A percentile compares a stretch with the other conserved stretches of the same genome.
These are phyloP conservation scores for Spathaspora arborariae DNA, from an alignment of 805 yeast genomes.

Conservation along the genomic window DNA sequence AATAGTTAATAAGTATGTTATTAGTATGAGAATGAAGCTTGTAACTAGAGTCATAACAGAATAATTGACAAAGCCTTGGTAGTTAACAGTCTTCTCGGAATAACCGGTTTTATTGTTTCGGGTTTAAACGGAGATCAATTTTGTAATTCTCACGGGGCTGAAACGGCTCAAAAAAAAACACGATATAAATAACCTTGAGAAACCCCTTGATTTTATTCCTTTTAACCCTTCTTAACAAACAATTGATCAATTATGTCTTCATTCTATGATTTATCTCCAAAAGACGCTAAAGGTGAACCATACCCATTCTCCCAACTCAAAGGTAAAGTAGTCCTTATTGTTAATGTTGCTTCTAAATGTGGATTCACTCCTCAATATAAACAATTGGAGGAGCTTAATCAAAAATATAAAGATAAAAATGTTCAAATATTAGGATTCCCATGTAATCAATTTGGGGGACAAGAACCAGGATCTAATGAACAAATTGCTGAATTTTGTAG, in stretches of 20 bases:
- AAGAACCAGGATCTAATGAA: conserved; percentile 42
- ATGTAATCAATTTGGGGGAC: conserved; percentile 41
- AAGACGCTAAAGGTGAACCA: conserved; percentile 35
- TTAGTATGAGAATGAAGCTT: neutral
- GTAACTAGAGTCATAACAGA: too few species aligned
- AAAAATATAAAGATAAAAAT: conserved; percentile 34
- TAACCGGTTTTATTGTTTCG: neutral
- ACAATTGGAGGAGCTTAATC: conserved; percentile 39
- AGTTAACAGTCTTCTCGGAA: too few species aligned
- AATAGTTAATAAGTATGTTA: neutral
- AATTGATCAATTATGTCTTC: conserved; percentile 16
- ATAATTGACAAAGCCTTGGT: too few species aligned
- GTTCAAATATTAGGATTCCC: conserved; percentile 42
- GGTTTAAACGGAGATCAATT: too few species aligned
- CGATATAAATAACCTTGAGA: neutral
- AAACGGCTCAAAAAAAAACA: neutral
- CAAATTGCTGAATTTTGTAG: conserved; percentile 74
- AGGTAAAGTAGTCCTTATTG: conserved; percentile 46
- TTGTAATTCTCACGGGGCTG: too few species aligned
- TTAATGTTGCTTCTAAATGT: conserved; percentile 43
- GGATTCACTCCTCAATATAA: conserved; percentile 43
- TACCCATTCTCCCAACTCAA: conserved; percentile 35
- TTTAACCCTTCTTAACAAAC: neutral
- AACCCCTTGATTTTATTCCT: neutral
- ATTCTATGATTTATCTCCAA: conserved; percentile 40